These are phyloP conservation scores for Hirsutella minnesotensis DNA, from an alignment of 2,329 filamentous ascomycete genomes.

Conservation along the genomic window DNA sequence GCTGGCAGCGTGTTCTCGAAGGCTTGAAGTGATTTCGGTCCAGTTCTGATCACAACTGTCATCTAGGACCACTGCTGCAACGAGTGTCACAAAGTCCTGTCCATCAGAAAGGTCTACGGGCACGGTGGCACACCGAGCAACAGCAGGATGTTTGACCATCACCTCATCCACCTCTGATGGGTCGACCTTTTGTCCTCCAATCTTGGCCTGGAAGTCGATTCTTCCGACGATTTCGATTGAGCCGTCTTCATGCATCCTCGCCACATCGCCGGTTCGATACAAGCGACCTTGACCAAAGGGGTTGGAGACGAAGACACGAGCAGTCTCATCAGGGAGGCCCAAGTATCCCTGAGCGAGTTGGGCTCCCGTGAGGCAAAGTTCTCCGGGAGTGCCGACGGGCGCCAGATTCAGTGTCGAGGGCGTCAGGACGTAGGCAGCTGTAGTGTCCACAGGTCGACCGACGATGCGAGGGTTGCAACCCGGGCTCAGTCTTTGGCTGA, in stretches of 20 bases:
- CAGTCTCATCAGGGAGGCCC: constrained; percentile 6
- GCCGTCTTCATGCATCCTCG: constrained; percentile 4
- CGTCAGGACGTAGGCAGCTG: constrained; percentile 2
- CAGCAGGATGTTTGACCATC: not conserved
- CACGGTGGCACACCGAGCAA: not conserved
- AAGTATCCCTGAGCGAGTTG: constrained; percentile 10
- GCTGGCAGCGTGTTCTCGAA: not conserved
- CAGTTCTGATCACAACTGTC: not conserved
- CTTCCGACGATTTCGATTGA: constrained; percentile 11
- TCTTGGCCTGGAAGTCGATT: constrained; percentile 13
- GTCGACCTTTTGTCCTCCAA: constrained; percentile 10
- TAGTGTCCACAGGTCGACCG: not conserved
- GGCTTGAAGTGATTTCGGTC: not conserved
- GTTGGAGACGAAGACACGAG: constrained; percentile 4
- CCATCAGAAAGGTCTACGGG: not conserved
- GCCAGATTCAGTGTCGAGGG: constrained; percentile 4
- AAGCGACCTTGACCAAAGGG: constrained; percentile 7
- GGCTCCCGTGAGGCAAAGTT: constrained; percentile 9
- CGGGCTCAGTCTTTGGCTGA: not conserved
- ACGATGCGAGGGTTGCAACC: not conserved
- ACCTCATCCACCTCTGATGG: not conserved
- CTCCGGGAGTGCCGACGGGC: constrained; percentile 5
- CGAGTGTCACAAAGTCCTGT: not conserved
- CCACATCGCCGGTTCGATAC: constrained; percentile 11
- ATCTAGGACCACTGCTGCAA: not conserved